These are phyloP conservation scores for Mycena galericulata DNA, from an alignment of 768 basidiomycete genomes.

Conservation along the genomic window DNA sequence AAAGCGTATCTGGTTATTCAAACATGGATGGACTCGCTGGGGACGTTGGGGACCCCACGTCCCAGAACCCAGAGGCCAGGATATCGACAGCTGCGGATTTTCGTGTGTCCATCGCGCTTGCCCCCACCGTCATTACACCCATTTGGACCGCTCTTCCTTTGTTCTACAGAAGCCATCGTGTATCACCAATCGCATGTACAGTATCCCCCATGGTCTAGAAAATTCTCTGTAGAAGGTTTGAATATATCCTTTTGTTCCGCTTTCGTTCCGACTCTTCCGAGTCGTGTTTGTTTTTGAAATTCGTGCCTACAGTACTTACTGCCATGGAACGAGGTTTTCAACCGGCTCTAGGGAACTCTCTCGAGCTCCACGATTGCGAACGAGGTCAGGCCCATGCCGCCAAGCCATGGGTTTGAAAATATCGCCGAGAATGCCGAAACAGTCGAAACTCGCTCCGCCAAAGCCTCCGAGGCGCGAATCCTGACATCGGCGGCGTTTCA, in stretches of 20 bases:
- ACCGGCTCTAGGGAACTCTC: too few relatives aligned
- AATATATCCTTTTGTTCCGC: conserved; percentile 1
- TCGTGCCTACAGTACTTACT: too few relatives aligned
- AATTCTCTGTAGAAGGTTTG: conserved; percentile 19
- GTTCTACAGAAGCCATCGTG: conserved; percentile 14
- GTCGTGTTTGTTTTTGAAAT: background rate
- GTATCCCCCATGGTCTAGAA: conserved; percentile 14
- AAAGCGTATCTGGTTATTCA: background rate
- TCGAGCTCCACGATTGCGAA: too few relatives aligned
- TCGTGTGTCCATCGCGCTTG: background rate
- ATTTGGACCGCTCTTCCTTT: conserved; percentile 8
- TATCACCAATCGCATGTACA: background rate
- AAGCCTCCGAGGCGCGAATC: too few relatives aligned
- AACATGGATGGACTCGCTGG: background rate
- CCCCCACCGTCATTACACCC: background rate
- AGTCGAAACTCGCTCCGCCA: too few relatives aligned
- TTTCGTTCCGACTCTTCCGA: too few relatives aligned
- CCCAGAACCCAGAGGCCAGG: background rate
- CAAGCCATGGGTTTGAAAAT: too few relatives aligned
- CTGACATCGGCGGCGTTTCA: too few relatives aligned
- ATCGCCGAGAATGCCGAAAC: too few relatives aligned
- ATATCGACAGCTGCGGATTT: too few relatives aligned
- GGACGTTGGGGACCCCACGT: background rate
- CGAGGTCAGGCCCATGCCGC: too few relatives aligned
- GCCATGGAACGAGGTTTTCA: too few relatives aligned